Evolutionary conservation across 2,329 filamentous ascomycete species (phyloP).

Genomic region (Paecilomyces fulvus): DNA sequence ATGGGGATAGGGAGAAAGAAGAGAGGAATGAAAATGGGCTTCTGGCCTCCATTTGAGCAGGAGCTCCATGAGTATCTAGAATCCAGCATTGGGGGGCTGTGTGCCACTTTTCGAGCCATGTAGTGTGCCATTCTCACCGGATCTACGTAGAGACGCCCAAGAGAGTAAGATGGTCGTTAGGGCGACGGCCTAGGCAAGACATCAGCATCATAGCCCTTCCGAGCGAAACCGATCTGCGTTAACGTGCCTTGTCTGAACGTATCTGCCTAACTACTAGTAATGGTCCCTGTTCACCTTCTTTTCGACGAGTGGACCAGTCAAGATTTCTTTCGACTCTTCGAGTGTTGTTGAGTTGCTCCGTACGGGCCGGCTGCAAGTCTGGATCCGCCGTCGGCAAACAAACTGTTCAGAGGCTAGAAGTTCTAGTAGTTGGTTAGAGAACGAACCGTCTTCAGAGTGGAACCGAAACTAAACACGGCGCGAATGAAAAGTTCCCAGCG

Average conservation of each 20-base stretch:
- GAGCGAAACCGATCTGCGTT: not conserved
- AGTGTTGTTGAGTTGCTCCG: not conserved
- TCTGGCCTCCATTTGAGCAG: not conserved
- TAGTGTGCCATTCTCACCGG: not conserved
- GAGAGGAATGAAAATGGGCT: not conserved
- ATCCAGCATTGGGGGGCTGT: conserved; percentile 16
- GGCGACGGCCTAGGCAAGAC: not conserved
- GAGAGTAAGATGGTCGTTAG: not conserved
- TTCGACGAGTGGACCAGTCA: not conserved
- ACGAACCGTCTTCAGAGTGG: not conserved
- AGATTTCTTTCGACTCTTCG: not conserved
- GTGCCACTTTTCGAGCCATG: not conserved
- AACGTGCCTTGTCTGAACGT: not conserved
- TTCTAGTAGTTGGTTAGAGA: too few species aligned
- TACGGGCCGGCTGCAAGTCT: not conserved
- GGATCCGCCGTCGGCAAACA: not conserved
- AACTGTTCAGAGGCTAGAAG: not conserved
- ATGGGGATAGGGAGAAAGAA: conserved; percentile 3
- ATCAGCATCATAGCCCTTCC: not conserved
- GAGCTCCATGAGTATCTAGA: conserved; percentile 5
- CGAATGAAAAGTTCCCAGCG: not conserved
- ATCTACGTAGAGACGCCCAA: not conserved
- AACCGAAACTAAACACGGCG: not conserved
- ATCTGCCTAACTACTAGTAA: not conserved
- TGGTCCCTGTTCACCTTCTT: not conserved